Conservation (phyloP, 1,284 basidiomycete species). For the Puccinia brachypodii region DNA sequence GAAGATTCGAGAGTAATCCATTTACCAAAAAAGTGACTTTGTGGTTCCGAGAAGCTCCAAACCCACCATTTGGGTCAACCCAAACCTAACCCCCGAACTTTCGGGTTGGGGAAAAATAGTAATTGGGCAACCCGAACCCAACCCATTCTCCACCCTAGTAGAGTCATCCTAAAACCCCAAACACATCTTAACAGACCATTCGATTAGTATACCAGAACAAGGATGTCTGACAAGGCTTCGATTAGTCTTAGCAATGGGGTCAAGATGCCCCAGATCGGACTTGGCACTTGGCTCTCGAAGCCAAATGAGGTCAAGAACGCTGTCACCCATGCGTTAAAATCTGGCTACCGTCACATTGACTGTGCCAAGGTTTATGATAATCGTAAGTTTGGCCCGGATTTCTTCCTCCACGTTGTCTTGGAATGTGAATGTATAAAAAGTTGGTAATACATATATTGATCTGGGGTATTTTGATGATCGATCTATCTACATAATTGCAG, state of each 20-base stretch:
- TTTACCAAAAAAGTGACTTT: too few relatives aligned
- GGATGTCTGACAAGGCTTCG: slow-evolving; percentile 15
- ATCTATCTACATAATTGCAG: slow-evolving; percentile 49
- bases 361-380: slow-evolving; percentile 45
- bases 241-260: slow-evolving; percentile 27
- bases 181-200: background rate
- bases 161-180: background rate
- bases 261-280: slow-evolving; percentile 43
- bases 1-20: too few relatives aligned
- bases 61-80: too few relatives aligned
- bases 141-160: too few relatives aligned
- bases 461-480: background rate
- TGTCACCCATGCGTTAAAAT: slow-evolving; percentile 45
- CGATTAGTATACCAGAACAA: background rate
- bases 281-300: slow-evolving; percentile 47
- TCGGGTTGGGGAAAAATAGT: too few relatives aligned
- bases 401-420: background rate
- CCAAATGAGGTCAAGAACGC: slow-evolving; percentile 46
- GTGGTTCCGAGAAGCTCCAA: too few relatives aligned
- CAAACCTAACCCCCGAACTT: too few relatives aligned
- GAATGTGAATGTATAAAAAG: too few relatives aligned
- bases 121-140: too few relatives aligned
- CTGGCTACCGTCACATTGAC: slow-evolving; percentile 47
- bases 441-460: too few relatives aligned
- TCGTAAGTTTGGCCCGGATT: slow-evolving; percentile 11